Evolutionary conservation across 768 basidiomycete genomes (phyloP), one percentile per base, ranked within the genome.

Genomic region (Pulveroboletus sp.): DNA sequence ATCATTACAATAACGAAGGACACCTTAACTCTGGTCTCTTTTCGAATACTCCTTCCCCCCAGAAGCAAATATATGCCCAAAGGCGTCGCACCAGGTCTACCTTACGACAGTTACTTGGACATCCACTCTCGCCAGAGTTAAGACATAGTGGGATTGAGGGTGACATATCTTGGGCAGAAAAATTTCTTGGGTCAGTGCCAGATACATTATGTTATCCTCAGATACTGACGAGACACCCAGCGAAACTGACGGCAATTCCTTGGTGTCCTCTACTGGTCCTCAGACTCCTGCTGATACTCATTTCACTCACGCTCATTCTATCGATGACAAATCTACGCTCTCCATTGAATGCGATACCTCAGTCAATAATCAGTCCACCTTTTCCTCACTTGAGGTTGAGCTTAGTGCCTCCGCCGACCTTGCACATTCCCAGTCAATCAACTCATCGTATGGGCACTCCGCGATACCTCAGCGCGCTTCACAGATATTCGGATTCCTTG

Each of bases 141-240:
- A 51, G 56, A 26, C 69, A 72, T 48, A 61, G 66, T n/a, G 73
- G 72, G 54, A 68, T 61, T 1, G 85, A 88, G 63, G 82, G 86
- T 7, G 87, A 90, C 57, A 88, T 91, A 47, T 89, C 87, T 2
- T 91, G 88, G 88, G 88, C 88, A 11, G 88, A 91, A 69, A 76
- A 78, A 38, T 83, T 79, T 65, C 71, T 89, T 46, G 78, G 75
- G 88, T 89, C 57, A 50, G 81, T 60, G 0, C 6, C 12, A 26
- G 27, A 32, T 36, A 11, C 7, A 12, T 39, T 33, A 14, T 37
- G 33, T 35, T 30, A 8, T 24, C n/a, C 24, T 31, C 27, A 41
- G 18, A 38, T 31, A 17, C 54, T 65, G 31, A 67, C 33, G 9
- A 36, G 28, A 15, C 18, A 40, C 39, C 36, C 51, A 81, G 79